Evolutionary conservation across 768 basidiomycete genomes (phyloP).

Genomic region (Omphalotus guepiniiformis): DNA sequence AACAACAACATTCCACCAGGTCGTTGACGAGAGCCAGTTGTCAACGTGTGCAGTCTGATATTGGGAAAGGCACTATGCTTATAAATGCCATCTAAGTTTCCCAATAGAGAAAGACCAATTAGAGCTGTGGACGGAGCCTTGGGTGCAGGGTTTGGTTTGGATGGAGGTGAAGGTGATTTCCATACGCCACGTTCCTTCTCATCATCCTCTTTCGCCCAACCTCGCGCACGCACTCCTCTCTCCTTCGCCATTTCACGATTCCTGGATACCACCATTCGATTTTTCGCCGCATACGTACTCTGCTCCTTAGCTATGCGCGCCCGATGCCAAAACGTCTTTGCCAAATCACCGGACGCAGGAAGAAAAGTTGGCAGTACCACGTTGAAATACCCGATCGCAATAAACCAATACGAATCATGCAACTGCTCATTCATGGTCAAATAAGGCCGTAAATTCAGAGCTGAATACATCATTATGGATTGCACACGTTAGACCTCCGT

Average conservation of each 20-base stretch:
- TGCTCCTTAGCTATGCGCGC: conserved; percentile 66
- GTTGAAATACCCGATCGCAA: conserved; percentile 81
- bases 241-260: conserved; percentile 61
- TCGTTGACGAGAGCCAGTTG: conserved; percentile 82
- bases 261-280: conserved; percentile 55
- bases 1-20: conserved; percentile 78
- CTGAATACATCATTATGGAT: conserved; percentile 77
- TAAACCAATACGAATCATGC: conserved; percentile 72
- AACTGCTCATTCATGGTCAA: conserved; percentile 34
- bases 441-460: conserved; percentile 72
- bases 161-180: conserved; percentile 16
- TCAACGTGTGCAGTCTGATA: conserved; percentile 65
- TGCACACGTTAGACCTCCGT: conserved; percentile 1
- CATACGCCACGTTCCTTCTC: conserved; percentile 45
- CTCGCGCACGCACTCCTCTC: conserved; percentile 54
- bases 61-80: conserved; percentile 57
- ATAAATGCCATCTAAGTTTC: conserved; percentile 81
- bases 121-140: conserved; percentile 57
- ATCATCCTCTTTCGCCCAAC: conserved; percentile 77
- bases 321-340: conserved; percentile 67
- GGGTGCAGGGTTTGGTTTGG: conserved; percentile 16
- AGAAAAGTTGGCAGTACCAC: conserved; percentile 73
- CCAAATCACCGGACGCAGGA: conserved; percentile 37
- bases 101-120: conserved; percentile 78
- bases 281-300: conserved; percentile 61